Evolutionary conservation across 805 yeast species (phyloP), one percentile per base, ranked within the genome.

Genomic region (Zygotorulaspora sp.): DNA sequence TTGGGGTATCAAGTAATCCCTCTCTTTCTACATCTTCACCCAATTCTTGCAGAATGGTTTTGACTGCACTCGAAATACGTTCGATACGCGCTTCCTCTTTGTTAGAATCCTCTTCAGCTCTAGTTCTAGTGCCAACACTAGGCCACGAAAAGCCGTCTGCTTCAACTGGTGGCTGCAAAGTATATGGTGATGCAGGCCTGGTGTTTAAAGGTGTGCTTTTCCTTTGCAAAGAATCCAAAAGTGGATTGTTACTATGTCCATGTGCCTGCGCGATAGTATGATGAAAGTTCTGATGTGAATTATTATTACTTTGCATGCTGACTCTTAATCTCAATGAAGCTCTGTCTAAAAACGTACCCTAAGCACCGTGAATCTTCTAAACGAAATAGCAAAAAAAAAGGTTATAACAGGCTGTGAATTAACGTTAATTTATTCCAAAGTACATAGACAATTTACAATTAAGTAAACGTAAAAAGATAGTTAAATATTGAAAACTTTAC

Each of bases 131-230:
- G 6, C 97, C 97, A 3, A 71, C 52, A 12, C 89, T 78, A 12
- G 97, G 97, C 96, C 96, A 90, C 30, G 96, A 86, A 32, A 90
- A 72, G 0, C 96, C 96, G 62, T 86, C 96, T 30, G 74, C 78
- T 55, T 87, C 96, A 22, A 88, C 81, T 13, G 96, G 92, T 0
- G 96, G 89, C 47, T 78, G 80, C 36, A 83, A 61, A 2, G 94
- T 83, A 58, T 80, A 83, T 14, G 95, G 95, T 4, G 88, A 77
- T 0, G 89, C 88, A 1, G 87, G 85, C 53, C 88, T 70, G 3
- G 87, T 80, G 49, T 74, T 80, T 40, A 82, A 66, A 11, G 89
- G 89, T 0, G 88, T 75, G 34, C 58, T 65, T 36, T 57, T 52
- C 24, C 34, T 37, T 25, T 45, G 43, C 23, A 46, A 25, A 8